Evolutionary conservation across 106 monocot species (phyloP).

Genomic region (Dioscorea alata): DNA sequence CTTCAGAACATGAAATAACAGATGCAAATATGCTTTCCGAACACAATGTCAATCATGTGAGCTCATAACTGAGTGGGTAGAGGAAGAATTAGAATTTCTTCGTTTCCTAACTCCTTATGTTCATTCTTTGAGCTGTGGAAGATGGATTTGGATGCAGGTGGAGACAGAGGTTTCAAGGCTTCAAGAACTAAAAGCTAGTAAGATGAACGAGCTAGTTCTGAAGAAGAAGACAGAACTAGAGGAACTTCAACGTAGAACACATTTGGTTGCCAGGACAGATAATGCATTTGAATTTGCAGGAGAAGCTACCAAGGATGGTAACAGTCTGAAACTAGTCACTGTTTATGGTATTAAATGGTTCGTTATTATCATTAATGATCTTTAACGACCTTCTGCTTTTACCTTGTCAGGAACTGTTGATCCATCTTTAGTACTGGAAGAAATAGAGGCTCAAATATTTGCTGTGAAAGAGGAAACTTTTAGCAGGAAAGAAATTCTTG

Average conservation of each 20-base stretch:
- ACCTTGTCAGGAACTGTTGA: conserved; percentile 36
- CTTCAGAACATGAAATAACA: conserved; percentile 29
- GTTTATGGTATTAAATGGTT: background rate
- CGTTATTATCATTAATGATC: too few relatives aligned
- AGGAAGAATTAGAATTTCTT: background rate
- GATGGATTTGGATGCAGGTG: conserved; percentile 26
- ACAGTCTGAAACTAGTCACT: background rate
- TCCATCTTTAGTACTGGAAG: conserved; percentile 39
- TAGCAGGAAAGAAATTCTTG: conserved; percentile 77
- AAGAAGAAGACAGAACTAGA: conserved; percentile 65
- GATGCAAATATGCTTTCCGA: conserved; percentile 14
- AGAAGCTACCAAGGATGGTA: conserved; percentile 48
- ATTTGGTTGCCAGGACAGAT: conserved; percentile 32
- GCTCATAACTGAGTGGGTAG: background rate
- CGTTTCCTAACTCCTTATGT: background rate
- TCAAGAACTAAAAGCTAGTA: conserved; percentile 52
- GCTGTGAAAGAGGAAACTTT: conserved; percentile 59
- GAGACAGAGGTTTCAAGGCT: conserved; percentile 61
- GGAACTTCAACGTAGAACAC: conserved; percentile 44
- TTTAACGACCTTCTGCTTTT: too few relatives aligned
- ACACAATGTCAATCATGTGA: conserved; percentile 23
- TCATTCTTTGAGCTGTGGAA: background rate
- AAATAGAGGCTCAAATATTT: conserved; percentile 56
- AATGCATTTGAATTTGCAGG: conserved; percentile 20
- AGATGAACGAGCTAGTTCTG: conserved; percentile 65